Evolutionary conservation across 2,329 filamentous ascomycete genomes (phyloP).

Genomic region (Fusarium abutilonis): DNA sequence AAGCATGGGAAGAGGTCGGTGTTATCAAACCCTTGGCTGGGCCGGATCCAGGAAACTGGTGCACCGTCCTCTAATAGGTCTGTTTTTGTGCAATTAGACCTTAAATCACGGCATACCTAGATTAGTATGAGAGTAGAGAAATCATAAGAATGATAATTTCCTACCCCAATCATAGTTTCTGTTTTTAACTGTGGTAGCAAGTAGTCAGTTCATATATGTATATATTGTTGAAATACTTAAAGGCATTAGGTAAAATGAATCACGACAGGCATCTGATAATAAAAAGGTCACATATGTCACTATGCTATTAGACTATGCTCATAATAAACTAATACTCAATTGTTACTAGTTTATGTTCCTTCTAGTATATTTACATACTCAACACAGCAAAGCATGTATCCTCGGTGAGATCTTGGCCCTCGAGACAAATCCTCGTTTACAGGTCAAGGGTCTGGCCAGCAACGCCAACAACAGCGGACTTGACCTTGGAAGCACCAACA

Average conservation of each 20-base stretch:
- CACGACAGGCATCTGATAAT: too few species aligned
- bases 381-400: slow-evolving; percentile 10
- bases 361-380: slow-evolving; percentile 23
- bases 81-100: background rate
- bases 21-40: slow-evolving; percentile 46
- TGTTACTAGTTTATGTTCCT: slow-evolving; percentile 10
- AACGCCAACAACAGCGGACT: slow-evolving; percentile 53
- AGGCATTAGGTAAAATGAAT: too few species aligned
- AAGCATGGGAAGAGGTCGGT: slow-evolving; percentile 61
- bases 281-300: background rate
- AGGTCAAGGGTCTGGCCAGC: slow-evolving; percentile 54
- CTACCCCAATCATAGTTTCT: too few species aligned
- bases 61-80: slow-evolving; percentile 28
- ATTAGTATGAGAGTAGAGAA: background rate
- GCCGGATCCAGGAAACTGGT: slow-evolving; percentile 11
- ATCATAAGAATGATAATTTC: background rate
- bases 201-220: too few species aligned
- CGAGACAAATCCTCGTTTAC: slow-evolving; percentile 35
- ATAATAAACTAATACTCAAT: slow-evolving; percentile 1
- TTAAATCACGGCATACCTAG: background rate
- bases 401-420: background rate
- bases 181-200: too few species aligned
- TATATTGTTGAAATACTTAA: too few species aligned
- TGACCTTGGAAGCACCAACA: slow-evolving; percentile 60
- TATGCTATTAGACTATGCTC: background rate